Evolutionary conservation across 2,329 filamentous ascomycete genomes (phyloP).

Genomic region (Plenodomus lindquistii): DNA sequence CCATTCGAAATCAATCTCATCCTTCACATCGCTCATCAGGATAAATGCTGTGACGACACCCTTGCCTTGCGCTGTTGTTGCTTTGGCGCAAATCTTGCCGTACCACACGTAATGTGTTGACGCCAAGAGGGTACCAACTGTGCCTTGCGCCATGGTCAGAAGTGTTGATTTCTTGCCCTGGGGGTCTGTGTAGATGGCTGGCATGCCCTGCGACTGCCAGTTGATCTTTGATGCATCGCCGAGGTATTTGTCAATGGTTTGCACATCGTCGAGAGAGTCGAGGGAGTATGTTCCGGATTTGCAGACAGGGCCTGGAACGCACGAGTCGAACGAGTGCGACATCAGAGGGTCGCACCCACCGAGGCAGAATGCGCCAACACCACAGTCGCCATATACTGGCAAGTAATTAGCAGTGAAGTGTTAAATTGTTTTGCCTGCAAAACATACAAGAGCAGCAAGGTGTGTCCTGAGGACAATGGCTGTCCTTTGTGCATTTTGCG

Average conservation of each 20-base stretch:
- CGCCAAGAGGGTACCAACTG: conserved; percentile 84
- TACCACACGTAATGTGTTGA: conserved; percentile 94
- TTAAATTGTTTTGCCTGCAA: not conserved
- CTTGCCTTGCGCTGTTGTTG: conserved; percentile 81
- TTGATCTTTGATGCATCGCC: conserved; percentile 79
- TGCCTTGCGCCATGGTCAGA: conserved; percentile 85
- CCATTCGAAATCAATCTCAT: conserved; percentile 98
- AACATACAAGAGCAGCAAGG: conserved; percentile 48
- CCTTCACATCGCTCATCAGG: conserved; percentile 90
- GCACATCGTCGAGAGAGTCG: conserved; percentile 69
- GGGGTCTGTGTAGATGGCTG: conserved; percentile 65
- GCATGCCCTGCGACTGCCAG: conserved; percentile 85
- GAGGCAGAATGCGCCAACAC: conserved; percentile 91
- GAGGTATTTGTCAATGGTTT: conserved; percentile 78
- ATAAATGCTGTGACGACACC: conserved; percentile 99
- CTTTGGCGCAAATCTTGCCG: conserved; percentile 81
- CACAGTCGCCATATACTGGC: conserved; percentile 87
- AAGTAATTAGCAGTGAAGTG: conserved; percentile 24
- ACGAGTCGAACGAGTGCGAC: conserved; percentile 82
- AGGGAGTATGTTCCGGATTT: conserved; percentile 74
- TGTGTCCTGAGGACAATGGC: conserved; percentile 67
- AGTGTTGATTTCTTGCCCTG: conserved; percentile 56
- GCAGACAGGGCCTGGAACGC: conserved; percentile 83
- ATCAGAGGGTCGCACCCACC: conserved; percentile 90
- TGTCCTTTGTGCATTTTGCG: conserved; percentile 52